phyloP scores from a whole-genome alignment of 768 basidiomycete species.

The Atractiella rhizophila region DNA sequence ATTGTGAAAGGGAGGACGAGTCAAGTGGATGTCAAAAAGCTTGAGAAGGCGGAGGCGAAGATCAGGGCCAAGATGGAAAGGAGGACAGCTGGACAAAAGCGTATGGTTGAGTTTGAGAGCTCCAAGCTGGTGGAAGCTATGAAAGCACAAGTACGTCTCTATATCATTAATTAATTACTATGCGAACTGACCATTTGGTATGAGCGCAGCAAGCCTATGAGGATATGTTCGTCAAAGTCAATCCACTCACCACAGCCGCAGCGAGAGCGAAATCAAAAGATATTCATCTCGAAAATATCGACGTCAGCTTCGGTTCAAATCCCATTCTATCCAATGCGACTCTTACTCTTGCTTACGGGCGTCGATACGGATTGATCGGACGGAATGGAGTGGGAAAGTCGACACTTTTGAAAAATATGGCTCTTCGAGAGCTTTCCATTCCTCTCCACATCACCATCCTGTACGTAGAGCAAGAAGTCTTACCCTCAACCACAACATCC shows the following conservation, averaged over 20 bases:
- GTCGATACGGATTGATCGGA: conserved; percentile 69
- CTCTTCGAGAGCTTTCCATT: conserved; percentile 78
- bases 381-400: conserved; percentile 92
- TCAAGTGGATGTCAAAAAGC: conserved; percentile 76
- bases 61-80: conserved; percentile 97
- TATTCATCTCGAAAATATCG: conserved; percentile 77
- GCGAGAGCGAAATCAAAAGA: conserved; percentile 93
- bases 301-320: conserved; percentile 85
- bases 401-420: conserved; percentile 75
- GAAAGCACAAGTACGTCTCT: conserved; percentile 37
- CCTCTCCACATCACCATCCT: conserved; percentile 79
- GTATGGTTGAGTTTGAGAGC: conserved; percentile 42
- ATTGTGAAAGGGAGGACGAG: conserved; percentile 87
- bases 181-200: too few species aligned
- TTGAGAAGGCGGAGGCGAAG: conserved; percentile 92
- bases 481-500: conserved; percentile 67
- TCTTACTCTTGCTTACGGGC: conserved; percentile 62
- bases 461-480: conserved; percentile 98
- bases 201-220: conserved; percentile 96
- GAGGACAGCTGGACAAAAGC: conserved; percentile 62
- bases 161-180: conserved; percentile 2
- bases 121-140: conserved; percentile 81
- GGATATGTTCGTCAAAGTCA: conserved; percentile 98
- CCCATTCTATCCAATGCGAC: conserved; percentile 64
- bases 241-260: conserved; percentile 57